Evolutionary conservation across 208 protist species (phyloP), one percentile per base, ranked within the genome.

Genomic region (Crithidia brevicula): DNA sequence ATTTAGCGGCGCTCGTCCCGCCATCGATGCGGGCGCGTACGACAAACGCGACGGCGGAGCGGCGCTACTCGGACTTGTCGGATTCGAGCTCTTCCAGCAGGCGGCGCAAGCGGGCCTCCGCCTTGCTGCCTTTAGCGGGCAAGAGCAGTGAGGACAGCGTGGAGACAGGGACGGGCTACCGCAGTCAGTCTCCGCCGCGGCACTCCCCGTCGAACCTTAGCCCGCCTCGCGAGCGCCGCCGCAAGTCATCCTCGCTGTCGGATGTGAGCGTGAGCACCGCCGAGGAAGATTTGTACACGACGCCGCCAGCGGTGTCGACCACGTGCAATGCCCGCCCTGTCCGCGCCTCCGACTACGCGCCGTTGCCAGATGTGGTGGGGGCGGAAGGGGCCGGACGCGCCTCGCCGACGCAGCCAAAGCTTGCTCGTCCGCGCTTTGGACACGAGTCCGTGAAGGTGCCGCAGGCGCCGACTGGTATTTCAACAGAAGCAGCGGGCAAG

Each of bases 251-350:
- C 13, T 62, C 42, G 42, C 56, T 62, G 25, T 62, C 56, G 4
- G 56, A 62, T 9, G 56, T 62, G 3, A 62, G 56, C 56, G 56
- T 62, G 22, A 50, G 56, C 42, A 62, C 56, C 42, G 40, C 56
- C 2, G 56, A 62, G 16, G 40, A 62, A 7, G 42, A 62, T 13
- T 2, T 13, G n/a, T 15, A 0, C 23, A 20, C 30, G 13, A 34
- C 42, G 3, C 16, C 40, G 5, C 27, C 8, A 2, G 15, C n/a
- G 6, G 33, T 36, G 1, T 3, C 62, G 4, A 5, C 30, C 36
- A 20, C 23, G 6, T 27, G 7, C 22, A 25, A 6, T 15, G 38
- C 3, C 16, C 45, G 58, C 42, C n/a, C 56, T 28, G 43, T 53
- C 58, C 30, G 30, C 36, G 58, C 45, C 2, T 34, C 58, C 20